Evolutionary conservation across 2,329 filamentous ascomycete genomes (phyloP).

Genomic region (Fusarium scirpi): DNA sequence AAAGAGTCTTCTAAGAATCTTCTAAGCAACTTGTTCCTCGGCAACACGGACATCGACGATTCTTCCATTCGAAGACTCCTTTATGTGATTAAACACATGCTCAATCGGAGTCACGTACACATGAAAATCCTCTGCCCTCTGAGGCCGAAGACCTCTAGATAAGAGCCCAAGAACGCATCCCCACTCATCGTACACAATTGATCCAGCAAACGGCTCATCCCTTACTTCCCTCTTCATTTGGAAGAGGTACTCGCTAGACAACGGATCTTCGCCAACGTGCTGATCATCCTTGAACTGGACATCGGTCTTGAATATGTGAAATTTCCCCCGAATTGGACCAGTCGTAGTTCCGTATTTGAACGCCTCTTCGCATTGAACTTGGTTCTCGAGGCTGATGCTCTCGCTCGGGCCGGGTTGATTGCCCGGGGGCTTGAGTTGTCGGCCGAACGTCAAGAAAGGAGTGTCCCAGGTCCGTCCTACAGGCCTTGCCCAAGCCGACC

Average conservation of each 20-base stretch:
- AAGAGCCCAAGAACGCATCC: neutral
- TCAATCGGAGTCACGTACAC: neutral
- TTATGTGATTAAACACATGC: neutral
- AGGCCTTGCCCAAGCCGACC: neutral
- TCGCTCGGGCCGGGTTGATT: neutral
- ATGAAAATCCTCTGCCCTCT: fast-evolving
- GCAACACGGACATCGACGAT: neutral
- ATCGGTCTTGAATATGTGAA: neutral
- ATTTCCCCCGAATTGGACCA: fast-evolving
- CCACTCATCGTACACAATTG: neutral
- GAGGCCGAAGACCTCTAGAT: neutral
- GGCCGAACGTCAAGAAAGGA: neutral
- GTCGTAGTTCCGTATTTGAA: neutral
- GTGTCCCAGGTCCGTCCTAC: fast-evolving
- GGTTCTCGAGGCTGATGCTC: neutral
- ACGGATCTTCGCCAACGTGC: fast-evolving
- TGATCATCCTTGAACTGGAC: neutral
- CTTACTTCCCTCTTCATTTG: neutral
- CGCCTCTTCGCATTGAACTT: fast-evolving
- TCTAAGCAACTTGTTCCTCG: fast-evolving
- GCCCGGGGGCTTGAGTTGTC: neutral
- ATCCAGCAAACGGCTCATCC: neutral
- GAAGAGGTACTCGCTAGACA: neutral
- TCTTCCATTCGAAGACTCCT: fast-evolving
- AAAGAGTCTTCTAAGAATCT: no score